Evolutionary conservation across 331 rosid genomes (phyloP).

Genomic region (Telfairia occidentalis): DNA sequence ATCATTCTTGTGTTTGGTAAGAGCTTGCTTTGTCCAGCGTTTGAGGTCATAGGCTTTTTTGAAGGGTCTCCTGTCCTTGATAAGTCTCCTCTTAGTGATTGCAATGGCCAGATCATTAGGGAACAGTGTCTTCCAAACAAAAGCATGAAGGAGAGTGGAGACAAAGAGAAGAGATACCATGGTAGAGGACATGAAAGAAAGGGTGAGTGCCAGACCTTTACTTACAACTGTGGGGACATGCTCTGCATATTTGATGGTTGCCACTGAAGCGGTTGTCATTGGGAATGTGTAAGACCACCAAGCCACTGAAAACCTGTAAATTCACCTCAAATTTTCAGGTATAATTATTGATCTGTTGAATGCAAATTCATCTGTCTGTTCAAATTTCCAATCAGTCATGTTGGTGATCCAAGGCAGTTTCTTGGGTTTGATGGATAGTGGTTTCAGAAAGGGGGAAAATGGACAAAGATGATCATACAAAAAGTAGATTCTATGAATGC

Average conservation of each 20-base stretch:
- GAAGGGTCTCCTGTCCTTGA: constrained; percentile 51
- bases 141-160: constrained; percentile 71
- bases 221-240: constrained; percentile 50
- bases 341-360: background rate
- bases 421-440: constrained; percentile 4
- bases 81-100: constrained; percentile 49
- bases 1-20: constrained; percentile 43
- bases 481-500: background rate
- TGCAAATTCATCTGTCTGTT: background rate
- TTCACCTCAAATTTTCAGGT: background rate
- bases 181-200: constrained; percentile 61
- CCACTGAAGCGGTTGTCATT: constrained; percentile 70
- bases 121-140: constrained; percentile 65
- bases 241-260: constrained; percentile 70
- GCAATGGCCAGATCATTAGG: constrained; percentile 84
- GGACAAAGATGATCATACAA: no score
- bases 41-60: constrained; percentile 55
- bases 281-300: constrained; percentile 91
- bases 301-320: constrained; percentile 71
- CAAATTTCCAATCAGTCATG: background rate
- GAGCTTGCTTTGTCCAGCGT: constrained; percentile 78
- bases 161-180: constrained; percentile 55
- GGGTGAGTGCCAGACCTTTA: constrained; percentile 56
- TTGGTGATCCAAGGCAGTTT: constrained; percentile 7
- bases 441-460: background rate